These are phyloP conservation scores for Silene coronaria DNA, from an alignment of 179 eudicot species.

Conservation along the genomic window DNA sequence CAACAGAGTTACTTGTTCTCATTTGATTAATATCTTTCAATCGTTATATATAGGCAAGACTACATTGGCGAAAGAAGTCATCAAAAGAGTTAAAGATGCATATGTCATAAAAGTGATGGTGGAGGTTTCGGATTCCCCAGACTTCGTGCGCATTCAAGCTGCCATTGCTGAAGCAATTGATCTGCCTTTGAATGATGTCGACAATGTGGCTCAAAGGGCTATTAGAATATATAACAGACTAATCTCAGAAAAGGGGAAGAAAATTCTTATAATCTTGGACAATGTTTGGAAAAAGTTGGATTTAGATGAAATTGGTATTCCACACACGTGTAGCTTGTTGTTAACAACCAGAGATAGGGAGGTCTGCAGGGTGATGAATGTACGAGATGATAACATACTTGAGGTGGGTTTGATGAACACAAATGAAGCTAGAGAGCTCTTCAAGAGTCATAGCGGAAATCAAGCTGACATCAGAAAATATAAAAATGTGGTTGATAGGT, in stretches of 20 bases:
- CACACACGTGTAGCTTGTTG: neutral
- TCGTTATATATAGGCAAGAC: constrained; percentile 12
- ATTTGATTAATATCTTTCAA: neutral
- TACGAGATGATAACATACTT: neutral
- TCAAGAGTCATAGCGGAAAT: neutral
- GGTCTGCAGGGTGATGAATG: neutral
- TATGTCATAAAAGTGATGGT: neutral
- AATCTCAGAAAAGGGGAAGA: neutral
- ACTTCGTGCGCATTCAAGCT: constrained; percentile 19
- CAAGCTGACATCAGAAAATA: neutral
- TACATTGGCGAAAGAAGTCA: constrained; percentile 17
- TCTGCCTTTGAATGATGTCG: neutral
- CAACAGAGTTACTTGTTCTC: neutral
- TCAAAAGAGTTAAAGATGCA: neutral
- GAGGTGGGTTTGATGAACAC: neutral
- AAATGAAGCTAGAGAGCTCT: neutral
- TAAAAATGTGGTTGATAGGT: neutral
- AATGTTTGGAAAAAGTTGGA: constrained; percentile 14
- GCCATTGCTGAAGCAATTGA: constrained; percentile 8
- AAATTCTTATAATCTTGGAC: constrained; percentile 15
- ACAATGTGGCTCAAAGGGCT: neutral
- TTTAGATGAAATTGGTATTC: constrained; percentile 6
- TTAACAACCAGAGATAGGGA: neutral
- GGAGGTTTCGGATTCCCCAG: neutral
- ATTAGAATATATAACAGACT: neutral